Evolutionary conservation across 306 rosid species (phyloP).

Genomic region (Dryas drummondii): DNA sequence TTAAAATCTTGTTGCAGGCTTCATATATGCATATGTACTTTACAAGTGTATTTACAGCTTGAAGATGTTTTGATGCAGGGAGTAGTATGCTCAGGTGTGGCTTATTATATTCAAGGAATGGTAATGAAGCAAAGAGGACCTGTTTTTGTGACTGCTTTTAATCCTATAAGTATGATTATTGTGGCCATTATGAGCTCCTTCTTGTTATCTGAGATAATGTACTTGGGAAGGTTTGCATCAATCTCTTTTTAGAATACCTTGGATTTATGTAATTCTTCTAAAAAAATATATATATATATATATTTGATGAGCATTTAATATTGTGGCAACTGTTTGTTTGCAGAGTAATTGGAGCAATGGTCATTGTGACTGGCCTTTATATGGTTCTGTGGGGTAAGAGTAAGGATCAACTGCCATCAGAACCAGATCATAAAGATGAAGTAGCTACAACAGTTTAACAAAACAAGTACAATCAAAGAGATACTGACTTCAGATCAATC

Average conservation of each 20-base stretch:
- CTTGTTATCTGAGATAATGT: constrained; percentile 37
- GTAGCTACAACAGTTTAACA: constrained; percentile 19
- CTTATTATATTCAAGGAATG: constrained; percentile 41
- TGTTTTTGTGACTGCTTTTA: constrained; percentile 47
- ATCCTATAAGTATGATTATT: constrained; percentile 47
- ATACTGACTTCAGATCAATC: background rate
- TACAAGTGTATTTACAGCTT: background rate
- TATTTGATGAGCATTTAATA: too few relatives aligned
- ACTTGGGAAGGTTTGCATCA: constrained; percentile 44
- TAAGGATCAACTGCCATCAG: constrained; percentile 29
- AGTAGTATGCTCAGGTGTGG: constrained; percentile 39
- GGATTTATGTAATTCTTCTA: background rate
- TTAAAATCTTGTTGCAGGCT: background rate
- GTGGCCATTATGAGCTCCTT: constrained; percentile 47
- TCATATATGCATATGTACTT: background rate
- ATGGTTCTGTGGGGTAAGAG: constrained; percentile 55
- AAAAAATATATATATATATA: too few relatives aligned
- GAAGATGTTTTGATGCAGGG: constrained; percentile 41
- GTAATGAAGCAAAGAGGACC: constrained; percentile 55
- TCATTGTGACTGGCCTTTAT: constrained; percentile 46
- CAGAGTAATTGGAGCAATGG: constrained; percentile 49
- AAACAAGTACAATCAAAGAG: background rate
- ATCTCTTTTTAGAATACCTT: background rate
- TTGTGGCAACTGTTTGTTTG: background rate
- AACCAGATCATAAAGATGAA: background rate